A percentile compares a stretch with the other conserved stretches of the same genome.
Conservation (phyloP, 139 green algal genomes). For the Edaphochlamys debaryana region DNA sequence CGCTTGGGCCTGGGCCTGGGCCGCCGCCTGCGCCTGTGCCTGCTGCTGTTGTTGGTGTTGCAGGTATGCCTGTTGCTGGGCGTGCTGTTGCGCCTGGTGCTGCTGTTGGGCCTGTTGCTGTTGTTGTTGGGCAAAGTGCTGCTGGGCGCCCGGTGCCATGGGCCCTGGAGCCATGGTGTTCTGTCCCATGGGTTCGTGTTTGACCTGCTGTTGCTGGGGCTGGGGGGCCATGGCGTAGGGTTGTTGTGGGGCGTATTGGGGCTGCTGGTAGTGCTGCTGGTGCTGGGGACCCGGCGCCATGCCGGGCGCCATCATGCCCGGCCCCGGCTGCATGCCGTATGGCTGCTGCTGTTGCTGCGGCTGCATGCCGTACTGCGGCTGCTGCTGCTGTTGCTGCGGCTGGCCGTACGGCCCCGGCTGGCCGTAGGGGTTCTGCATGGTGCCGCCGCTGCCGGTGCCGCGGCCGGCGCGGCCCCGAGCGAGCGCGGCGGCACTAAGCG, state of each 20-base stretch:
- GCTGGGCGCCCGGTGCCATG: no score
- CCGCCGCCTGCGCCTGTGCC: neutral
- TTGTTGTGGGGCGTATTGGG: neutral
- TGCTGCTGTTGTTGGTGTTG: neutral
- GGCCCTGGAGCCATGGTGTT: no score
- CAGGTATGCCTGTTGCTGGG: neutral
- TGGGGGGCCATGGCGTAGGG: neutral
- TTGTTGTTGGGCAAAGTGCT: neutral
- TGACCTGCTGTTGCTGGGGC: conserved; percentile 13
- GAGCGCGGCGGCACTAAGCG: no score
- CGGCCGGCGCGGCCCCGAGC: neutral
- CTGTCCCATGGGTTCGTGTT: no score
- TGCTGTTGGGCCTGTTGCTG: conserved; percentile 18
- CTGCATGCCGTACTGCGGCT: conserved; percentile 23
- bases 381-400: conserved; percentile 18
- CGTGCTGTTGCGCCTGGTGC: neutral
- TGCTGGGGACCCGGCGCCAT: no score
- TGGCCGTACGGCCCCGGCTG: conserved; percentile 19
- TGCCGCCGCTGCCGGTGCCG: neutral
- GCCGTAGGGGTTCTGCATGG: conserved; percentile 18
- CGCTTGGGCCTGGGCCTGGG: neutral
- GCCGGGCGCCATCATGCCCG: neutral
- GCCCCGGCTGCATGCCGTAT: conserved; percentile 1
- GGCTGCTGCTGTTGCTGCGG: neutral
- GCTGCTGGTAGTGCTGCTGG: conserved; percentile 2